Evolutionary conservation across 768 basidiomycete species (phyloP).

Genomic region (Termitomyces sp.): DNA sequence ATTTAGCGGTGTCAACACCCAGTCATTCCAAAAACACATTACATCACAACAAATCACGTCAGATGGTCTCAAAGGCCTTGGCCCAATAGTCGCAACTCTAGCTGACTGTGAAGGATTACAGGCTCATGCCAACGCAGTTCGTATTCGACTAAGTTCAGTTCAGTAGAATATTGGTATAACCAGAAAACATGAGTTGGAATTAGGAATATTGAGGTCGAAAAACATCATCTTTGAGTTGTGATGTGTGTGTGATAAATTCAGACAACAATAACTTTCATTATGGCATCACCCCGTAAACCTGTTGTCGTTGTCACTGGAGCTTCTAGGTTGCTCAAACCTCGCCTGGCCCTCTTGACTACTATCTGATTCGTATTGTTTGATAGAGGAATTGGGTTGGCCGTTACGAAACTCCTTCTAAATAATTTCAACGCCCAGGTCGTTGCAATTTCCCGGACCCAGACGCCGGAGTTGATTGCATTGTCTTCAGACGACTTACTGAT

Average conservation of each 20-base stretch:
- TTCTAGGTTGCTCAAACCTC: constrained; percentile 48
- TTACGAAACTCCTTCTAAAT: constrained; percentile 58
- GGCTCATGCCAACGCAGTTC: constrained; percentile 95
- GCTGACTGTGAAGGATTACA: constrained; percentile 94
- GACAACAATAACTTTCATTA: background rate
- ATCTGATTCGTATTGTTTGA: background rate
- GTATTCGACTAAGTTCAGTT: constrained; percentile 55
- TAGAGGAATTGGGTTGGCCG: constrained; percentile 75
- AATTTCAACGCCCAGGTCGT: constrained; percentile 66
- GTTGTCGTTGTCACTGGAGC: constrained; percentile 83
- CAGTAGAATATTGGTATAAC: background rate
- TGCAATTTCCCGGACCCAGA: constrained; percentile 65
- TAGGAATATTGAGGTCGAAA: background rate
- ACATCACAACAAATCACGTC: constrained; percentile 91
- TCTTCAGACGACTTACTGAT: constrained; percentile 41
- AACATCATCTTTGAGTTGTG: background rate
- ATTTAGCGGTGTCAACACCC: constrained; percentile 96
- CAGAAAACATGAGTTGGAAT: background rate
- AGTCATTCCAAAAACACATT: constrained; percentile 98
- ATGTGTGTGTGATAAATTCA: background rate
- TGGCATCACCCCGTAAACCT: constrained; percentile 27
- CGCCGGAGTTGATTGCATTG: constrained; percentile 60
- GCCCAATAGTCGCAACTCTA: constrained; percentile 82
- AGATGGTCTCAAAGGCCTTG: constrained; percentile 70
- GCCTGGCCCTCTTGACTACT: background rate